These are phyloP conservation scores for Gossypium gossypioides DNA, from an alignment of 441 rosid genomes.

Conservation along the genomic window DNA sequence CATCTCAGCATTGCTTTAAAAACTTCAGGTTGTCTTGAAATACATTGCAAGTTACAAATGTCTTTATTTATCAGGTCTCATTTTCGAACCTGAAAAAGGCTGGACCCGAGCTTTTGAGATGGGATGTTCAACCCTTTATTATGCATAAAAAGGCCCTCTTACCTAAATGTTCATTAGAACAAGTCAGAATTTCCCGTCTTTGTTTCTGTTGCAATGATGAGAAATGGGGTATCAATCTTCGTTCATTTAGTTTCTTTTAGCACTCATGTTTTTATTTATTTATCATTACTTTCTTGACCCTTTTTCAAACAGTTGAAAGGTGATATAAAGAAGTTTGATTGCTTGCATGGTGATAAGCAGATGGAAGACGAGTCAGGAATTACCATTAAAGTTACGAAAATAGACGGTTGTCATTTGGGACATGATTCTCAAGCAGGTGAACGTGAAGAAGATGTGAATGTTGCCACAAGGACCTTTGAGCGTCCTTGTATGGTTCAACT, in stretches of 20 bases:
- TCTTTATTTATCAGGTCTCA: constrained; percentile 19
- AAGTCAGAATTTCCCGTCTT: constrained; percentile 20
- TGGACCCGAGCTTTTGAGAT: constrained; percentile 29
- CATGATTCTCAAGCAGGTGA: background rate
- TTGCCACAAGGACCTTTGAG: background rate
- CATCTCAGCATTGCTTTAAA: background rate
- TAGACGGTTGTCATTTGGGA: background rate
- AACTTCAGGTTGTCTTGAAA: background rate
- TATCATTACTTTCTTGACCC: constrained; percentile 4
- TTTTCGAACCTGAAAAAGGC: constrained; percentile 21
- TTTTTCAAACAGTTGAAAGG: constrained; percentile 36
- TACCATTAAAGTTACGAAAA: background rate
- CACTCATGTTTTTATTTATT: background rate
- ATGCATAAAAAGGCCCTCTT: constrained; percentile 34
- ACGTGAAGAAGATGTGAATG: no score
- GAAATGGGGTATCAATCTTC: background rate
- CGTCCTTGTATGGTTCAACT: background rate
- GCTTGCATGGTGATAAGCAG: background rate
- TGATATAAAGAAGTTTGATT: background rate
- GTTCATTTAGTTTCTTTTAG: background rate
- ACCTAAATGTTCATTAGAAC: constrained; percentile 35
- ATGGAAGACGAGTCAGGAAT: background rate
- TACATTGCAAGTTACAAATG: background rate
- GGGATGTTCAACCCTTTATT: constrained; percentile 38
- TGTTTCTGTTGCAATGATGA: background rate